Evolutionary conservation across 495 filamentous ascomycete species (phyloP), one percentile per base, ranked within the genome.

Genomic region (Aspergillus affinis): DNA sequence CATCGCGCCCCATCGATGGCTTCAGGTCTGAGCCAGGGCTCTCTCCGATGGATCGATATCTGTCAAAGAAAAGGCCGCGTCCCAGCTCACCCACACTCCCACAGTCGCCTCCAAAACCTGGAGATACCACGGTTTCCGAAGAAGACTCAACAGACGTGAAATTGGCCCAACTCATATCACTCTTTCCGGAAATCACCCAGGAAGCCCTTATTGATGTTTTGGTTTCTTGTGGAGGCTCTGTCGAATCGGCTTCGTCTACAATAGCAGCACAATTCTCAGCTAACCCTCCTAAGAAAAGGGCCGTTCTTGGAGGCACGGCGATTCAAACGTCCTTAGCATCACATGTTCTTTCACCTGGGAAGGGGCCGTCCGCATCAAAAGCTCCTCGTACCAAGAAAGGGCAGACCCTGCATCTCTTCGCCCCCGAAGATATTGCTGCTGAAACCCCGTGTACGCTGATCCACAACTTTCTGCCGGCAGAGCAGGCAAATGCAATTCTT

Each of bases 381-480:
- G 59, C 50, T 13, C 54, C 19, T 82, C 82, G 57, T 30, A 88
- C 88, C 6, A 86, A 84, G 60, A 96, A 90, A 66, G 94, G 92
- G 12, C 77, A 85, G 62, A 96, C 93, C 0, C 72, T 97, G 8
- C 88, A 93, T 69, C 81, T 98, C 0, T 97, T 85, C 65, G 81
- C 88, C 30, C 89, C 93, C 2, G 77, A 83, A 41, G 91, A 96
- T 68, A 81, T 97, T 27, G 86, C 88, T 51, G 76, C 81, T 17
- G 81, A 92, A 65, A 96, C 94, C 0, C 91, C 94, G 18, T 96
- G 92, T 73, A 90, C 88, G 9, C 88, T 97, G 62, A 86, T 97
- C 65, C 93, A 93, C 75, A 93, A 95, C 66, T 97, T 97, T 68
- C 81, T 98, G 0, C 87, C 90, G 0, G 13, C 80, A 0, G 76